A percentile compares a stretch with the other conserved stretches of the same genome.
phyloP scores from a whole-genome alignment of 2,329 filamentous ascomycete genomes.

The Beauveria varroae region DNA sequence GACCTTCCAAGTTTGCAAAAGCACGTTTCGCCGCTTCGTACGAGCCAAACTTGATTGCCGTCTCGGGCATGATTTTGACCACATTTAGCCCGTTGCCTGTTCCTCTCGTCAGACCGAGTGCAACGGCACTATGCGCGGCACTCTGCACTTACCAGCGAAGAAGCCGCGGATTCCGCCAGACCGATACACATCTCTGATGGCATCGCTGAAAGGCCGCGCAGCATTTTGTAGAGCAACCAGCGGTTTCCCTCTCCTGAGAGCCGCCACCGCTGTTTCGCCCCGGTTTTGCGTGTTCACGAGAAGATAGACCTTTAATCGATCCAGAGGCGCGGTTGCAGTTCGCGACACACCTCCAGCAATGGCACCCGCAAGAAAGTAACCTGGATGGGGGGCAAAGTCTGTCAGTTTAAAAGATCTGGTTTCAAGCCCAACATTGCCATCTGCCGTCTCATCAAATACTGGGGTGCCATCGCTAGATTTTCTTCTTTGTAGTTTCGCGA shows the following conservation, averaged over 20 bases:
- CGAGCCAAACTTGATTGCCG: conserved; percentile 94
- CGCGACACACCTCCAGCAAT: conserved; percentile 90
- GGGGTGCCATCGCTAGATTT: conserved; percentile 22
- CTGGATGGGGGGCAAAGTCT: conserved; percentile 74
- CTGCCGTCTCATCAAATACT: conserved; percentile 17
- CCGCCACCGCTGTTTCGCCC: conserved; percentile 40
- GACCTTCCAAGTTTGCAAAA: conserved; percentile 80
- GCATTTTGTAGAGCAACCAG: conserved; percentile 58
- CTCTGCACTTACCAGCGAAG: conserved; percentile 67
- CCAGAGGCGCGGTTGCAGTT: conserved; percentile 90
- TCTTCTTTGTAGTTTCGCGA: conserved; percentile 7
- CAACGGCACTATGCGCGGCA: neutral
- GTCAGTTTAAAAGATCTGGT: conserved; percentile 42
- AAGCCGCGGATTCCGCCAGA: conserved; percentile 82
- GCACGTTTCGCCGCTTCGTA: conserved; percentile 92
- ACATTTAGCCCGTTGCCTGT: conserved; percentile 93
- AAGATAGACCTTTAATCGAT: conserved; percentile 94
- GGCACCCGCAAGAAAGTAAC: conserved; percentile 96
- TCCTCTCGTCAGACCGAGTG: conserved; percentile 12
- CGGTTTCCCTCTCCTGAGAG: conserved; percentile 10
- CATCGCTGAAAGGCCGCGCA: conserved; percentile 61
- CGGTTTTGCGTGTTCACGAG: conserved; percentile 69
- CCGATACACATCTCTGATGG: conserved; percentile 71
- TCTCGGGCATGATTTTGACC: conserved; percentile 97
- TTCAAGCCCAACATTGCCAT: conserved; percentile 24